A percentile compares a stretch with the other conserved stretches of the same genome.
Conservation (phyloP, 257 asterid genomes). For the Fraxinus anomala region DNA sequence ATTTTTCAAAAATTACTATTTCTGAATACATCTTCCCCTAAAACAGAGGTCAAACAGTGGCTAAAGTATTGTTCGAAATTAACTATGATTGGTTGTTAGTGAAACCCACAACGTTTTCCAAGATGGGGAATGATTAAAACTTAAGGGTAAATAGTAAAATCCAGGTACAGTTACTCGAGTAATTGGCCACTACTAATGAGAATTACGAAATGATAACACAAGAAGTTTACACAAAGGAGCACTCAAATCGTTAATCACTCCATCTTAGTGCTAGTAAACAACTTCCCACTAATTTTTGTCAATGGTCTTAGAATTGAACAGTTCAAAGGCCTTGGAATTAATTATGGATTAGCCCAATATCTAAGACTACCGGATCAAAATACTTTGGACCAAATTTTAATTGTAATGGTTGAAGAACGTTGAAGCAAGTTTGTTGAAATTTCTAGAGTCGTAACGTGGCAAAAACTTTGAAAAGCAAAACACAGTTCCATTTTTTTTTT, state of each 20-base stretch:
- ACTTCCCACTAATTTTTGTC: neutral
- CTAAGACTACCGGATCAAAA: neutral
- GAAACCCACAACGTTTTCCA: too few species aligned
- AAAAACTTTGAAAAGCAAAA: neutral
- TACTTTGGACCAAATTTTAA: neutral
- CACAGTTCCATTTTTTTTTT: neutral
- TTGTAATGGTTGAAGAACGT: neutral
- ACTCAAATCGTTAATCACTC: neutral
- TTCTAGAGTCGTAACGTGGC: neutral
- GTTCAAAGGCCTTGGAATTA: neutral
- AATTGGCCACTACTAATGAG: too few species aligned
- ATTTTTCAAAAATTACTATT: too few species aligned
- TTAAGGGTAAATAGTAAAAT: too few species aligned
- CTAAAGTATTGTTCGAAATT: too few species aligned
- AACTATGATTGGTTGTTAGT: too few species aligned
- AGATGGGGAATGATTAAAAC: too few species aligned
- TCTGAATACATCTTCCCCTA: too few species aligned
- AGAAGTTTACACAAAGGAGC: neutral
- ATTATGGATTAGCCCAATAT: neutral
- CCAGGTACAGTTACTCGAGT: too few species aligned
- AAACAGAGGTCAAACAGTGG: too few species aligned
- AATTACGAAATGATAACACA: too few species aligned
- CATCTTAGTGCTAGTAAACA: neutral
- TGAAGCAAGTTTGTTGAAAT: neutral
- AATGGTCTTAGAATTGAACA: neutral